Base-by-base conservation (phyloP, 805 yeast species). In the Myxozyma nipponensis region DNA sequence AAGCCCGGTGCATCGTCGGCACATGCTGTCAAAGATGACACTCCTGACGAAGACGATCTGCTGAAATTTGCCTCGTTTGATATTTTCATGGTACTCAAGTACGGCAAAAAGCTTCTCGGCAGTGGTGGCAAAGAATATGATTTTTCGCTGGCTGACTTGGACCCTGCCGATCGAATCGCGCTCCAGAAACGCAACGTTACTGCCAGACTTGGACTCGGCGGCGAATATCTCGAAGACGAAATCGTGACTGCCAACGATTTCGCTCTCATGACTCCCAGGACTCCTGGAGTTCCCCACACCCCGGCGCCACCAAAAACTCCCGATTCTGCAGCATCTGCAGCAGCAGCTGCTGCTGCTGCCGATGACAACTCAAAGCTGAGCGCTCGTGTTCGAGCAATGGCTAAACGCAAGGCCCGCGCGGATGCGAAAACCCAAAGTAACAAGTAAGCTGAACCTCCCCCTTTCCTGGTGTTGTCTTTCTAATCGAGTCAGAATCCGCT, bases 381-480 rank as follows among this genome's bases (percentile, higher is more conserved):
- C 34, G 58, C 63, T 95, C 79, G 97, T 66, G 77, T 89, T 75
- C 78, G 87, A 54, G 98, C 96, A 1, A 81, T 91, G 86, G 96
- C 96, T n/a, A 84, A 85, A 62, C 77, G 98, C 62, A 82, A 84
- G 63, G 52, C 54, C 9, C 36, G 46, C 7, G 57, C 57, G 1
- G 58, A 54, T 19, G 57, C 58, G 10, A 54, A 52, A 35, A 46
- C 39, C 26, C 58, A 52, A 17, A 42, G 49, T 18, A 46, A 40
- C 45, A 49, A 44, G 51, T 46, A 25, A 17, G 54, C 36, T 7
- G 5, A 10, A 13, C 2, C 7, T 7, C 22, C 4, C 19, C 3
- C 13, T 19, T 30, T 2, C 26, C 3, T 26, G 18, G 18, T 19
- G 17, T 3, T 22, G 13, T 35, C 15, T 36, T 47, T 13, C 40